Percentiles rank a stretch among this genome's conserved stretches.
phyloP scores from a whole-genome alignment of 208 protist species.

The Trypanosomatidae sp. region DNA sequence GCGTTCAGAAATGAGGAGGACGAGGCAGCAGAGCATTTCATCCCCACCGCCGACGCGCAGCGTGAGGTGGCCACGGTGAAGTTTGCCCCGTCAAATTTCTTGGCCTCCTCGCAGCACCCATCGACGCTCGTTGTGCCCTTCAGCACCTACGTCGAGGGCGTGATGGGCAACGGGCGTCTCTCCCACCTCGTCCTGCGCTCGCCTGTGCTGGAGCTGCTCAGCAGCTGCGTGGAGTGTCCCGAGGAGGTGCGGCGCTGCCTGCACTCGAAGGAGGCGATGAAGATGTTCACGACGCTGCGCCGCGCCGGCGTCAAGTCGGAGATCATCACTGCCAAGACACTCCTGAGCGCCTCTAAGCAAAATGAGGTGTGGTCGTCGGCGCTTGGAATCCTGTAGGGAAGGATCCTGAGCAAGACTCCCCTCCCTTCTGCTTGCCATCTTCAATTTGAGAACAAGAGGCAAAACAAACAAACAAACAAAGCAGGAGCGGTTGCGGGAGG shows the following conservation, averaged over 20 bases:
- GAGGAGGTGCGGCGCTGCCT: constrained; percentile 34
- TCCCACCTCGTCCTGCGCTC: constrained; percentile 64
- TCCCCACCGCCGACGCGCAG: neutral
- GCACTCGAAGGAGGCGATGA: constrained; percentile 36
- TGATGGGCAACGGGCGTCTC: constrained; percentile 21
- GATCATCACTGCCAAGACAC: constrained; percentile 55
- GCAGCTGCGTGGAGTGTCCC: constrained; percentile 23
- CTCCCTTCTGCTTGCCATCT: too few relatives aligned
- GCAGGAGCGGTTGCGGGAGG: too few relatives aligned
- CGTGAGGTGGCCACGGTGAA: neutral
- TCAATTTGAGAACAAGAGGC: too few relatives aligned
- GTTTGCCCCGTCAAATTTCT: too few relatives aligned
- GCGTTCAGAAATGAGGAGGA: neutral
- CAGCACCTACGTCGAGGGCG: constrained; percentile 49
- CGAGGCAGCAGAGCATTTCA: neutral
- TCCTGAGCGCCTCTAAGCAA: constrained; percentile 39
- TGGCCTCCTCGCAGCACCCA: neutral
- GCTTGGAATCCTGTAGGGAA: too few relatives aligned
- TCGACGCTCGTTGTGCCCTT: constrained; percentile 48
- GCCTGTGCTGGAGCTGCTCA: constrained; percentile 28
- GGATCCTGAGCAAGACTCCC: too few relatives aligned
- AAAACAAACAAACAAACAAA: too few relatives aligned
- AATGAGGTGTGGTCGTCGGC: constrained; percentile 49
- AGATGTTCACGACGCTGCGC: constrained; percentile 52
- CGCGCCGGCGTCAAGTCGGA: constrained; percentile 52